These are phyloP conservation scores for Vigna trinervia DNA, from an alignment of 306 rosid species.

Conservation along the genomic window DNA sequence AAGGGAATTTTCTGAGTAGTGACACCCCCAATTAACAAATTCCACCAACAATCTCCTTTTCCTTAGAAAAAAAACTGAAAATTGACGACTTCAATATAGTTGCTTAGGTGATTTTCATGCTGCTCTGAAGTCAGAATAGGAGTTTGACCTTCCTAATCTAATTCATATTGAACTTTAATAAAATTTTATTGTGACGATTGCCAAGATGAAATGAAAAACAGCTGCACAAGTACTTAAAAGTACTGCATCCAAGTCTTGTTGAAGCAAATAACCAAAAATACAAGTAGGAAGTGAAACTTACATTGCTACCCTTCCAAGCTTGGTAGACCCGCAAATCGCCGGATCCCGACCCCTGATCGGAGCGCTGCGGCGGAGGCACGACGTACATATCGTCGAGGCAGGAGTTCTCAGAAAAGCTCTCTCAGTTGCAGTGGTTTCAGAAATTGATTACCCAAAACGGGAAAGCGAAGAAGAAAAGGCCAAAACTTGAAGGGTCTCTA, in stretches of 20 bases:
- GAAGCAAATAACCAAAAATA: neutral
- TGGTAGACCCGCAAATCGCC: constrained; percentile 79
- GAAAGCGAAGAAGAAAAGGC: constrained; percentile 8
- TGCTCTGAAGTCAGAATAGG: neutral
- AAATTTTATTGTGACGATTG: neutral
- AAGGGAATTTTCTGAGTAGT: constrained; percentile 12
- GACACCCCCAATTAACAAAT: constrained; percentile 6
- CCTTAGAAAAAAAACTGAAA: neutral
- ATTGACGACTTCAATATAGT: neutral
- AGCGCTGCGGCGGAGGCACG: constrained; percentile 90
- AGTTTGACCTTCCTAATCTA: neutral
- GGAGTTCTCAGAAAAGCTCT: neutral
- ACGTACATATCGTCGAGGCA: constrained; percentile 66
- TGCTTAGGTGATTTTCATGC: neutral
- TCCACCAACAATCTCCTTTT: neutral
- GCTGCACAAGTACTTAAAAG: neutral
- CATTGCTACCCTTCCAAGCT: constrained; percentile 98
- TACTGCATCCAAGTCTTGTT: neutral
- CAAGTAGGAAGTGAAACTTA: constrained; percentile 45
- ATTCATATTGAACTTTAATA: neutral
- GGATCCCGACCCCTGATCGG: constrained; percentile 85
- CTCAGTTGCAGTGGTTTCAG: constrained; percentile 30
- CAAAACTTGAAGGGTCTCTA: constrained; percentile 42
- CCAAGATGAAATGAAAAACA: neutral
- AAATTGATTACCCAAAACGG: neutral